A percentile compares a stretch with the other conserved stretches of the same genome.
These are phyloP conservation scores for Lasiodiplodia sp. DNA, from an alignment of 2,329 filamentous ascomycete species.

Conservation along the genomic window DNA sequence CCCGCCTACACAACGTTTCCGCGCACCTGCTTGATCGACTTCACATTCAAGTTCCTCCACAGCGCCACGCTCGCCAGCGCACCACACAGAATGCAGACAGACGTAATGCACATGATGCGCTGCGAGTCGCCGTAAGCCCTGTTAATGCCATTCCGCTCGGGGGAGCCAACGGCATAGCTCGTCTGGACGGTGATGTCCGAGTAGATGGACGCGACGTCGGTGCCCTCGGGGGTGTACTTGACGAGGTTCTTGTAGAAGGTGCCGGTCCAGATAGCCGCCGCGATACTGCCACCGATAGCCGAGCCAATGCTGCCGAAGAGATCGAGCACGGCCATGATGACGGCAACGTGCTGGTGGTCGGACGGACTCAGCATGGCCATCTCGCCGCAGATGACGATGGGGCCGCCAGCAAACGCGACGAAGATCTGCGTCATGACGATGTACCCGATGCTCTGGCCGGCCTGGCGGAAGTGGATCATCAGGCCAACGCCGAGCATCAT, in stretches of 20 bases:
- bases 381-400: slow-evolving; percentile 36
- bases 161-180: slow-evolving; percentile 56
- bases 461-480: slow-evolving; percentile 43
- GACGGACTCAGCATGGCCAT: slow-evolving; percentile 29
- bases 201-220: slow-evolving; percentile 56
- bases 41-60: slow-evolving; percentile 46
- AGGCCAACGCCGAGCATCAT: slow-evolving; percentile 42
- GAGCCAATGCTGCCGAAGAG: slow-evolving; percentile 65
- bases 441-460: slow-evolving; percentile 40
- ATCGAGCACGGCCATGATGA: slow-evolving; percentile 67
- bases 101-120: slow-evolving; percentile 50
- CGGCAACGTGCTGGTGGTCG: slow-evolving; percentile 65
- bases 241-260: slow-evolving; percentile 60
- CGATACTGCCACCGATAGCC: slow-evolving; percentile 54
- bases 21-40: slow-evolving; percentile 45
- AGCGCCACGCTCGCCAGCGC: slow-evolving; percentile 39
- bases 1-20: slow-evolving; percentile 41
- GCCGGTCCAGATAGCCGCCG: slow-evolving; percentile 68
- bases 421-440: slow-evolving; percentile 44
- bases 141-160: slow-evolving; percentile 51
- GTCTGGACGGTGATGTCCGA: slow-evolving; percentile 62
- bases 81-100: slow-evolving; percentile 40
- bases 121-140: slow-evolving; percentile 46
- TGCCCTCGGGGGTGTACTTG: slow-evolving; percentile 52
- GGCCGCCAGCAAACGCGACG: slow-evolving; percentile 40